Conservation (phyloP, 768 basidiomycete species). For the Mycena leptocephala region DNA sequence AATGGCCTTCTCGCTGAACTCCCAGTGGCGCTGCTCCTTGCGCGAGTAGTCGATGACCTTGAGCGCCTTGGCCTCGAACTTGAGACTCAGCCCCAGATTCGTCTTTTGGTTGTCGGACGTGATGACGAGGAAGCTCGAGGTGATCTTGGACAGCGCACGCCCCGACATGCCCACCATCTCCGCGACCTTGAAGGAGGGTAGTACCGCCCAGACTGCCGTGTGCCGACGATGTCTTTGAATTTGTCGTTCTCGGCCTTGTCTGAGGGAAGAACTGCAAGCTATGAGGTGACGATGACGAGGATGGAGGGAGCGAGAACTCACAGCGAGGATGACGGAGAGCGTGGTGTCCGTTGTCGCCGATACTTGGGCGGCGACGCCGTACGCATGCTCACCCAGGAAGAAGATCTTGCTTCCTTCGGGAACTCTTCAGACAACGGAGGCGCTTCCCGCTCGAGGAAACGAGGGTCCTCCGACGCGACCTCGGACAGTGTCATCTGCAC, state of each 20-base stretch:
- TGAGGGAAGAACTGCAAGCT: conserved; percentile 85
- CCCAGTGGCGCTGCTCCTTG: conserved; percentile 91
- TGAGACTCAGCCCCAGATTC: conserved; percentile 94
- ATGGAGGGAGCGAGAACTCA: conserved; percentile 50
- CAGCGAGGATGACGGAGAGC: conserved; percentile 91
- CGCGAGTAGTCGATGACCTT: conserved; percentile 95
- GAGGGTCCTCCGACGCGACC: conserved; percentile 92
- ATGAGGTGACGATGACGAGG: neutral
- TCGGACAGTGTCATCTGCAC: conserved; percentile 89
- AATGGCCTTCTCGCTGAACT: conserved; percentile 92
- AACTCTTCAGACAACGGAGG: conserved; percentile 91
- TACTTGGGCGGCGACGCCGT: conserved; percentile 96
- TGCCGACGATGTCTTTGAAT: conserved; percentile 82
- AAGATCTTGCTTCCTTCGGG: conserved; percentile 93
- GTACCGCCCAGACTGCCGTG: conserved; percentile 70
- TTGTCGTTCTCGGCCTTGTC: conserved; percentile 86
- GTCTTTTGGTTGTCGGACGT: conserved; percentile 83
- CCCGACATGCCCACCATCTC: conserved; percentile 82
- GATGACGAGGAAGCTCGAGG: conserved; percentile 94
- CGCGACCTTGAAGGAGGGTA: conserved; percentile 83
- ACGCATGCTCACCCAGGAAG: conserved; percentile 95
- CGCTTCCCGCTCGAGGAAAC: conserved; percentile 85
- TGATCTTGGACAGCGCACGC: conserved; percentile 90
- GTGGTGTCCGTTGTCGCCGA: conserved; percentile 77
- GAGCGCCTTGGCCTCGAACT: conserved; percentile 94